phyloP scores from a whole-genome alignment of 352 stramenopile genomes.

The Globisporangium viniferum region DNA sequence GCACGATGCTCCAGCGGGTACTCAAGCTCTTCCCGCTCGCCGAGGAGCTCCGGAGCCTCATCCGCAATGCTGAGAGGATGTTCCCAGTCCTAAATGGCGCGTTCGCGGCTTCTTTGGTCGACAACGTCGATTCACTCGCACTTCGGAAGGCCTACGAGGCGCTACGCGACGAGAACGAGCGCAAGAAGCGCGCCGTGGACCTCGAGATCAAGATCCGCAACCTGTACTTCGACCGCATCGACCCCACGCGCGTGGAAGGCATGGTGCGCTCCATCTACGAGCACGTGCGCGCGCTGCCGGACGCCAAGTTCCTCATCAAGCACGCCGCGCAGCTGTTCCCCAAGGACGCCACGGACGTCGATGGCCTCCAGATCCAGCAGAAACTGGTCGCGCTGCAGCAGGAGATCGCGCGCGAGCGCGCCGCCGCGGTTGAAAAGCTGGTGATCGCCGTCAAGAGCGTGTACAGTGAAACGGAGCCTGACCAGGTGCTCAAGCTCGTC shows the following conservation, averaged over 20 bases:
- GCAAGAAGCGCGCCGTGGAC: slow-evolving; percentile 79
- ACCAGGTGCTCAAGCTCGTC: slow-evolving; percentile 55
- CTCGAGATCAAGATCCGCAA: slow-evolving; percentile 88
- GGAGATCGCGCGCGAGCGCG: slow-evolving; percentile 57
- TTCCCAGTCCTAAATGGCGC: slow-evolving; percentile 42
- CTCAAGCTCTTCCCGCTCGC: slow-evolving; percentile 59
- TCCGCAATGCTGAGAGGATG: slow-evolving; percentile 78
- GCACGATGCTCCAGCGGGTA: slow-evolving; percentile 42
- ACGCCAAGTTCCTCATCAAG: slow-evolving; percentile 83
- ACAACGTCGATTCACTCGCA: slow-evolving; percentile 24
- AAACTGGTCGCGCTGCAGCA: slow-evolving; percentile 64
- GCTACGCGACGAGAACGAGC: slow-evolving; percentile 45
- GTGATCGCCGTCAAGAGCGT: slow-evolving; percentile 46
- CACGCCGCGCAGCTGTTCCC: slow-evolving; percentile 74
- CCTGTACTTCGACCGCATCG: slow-evolving; percentile 89
- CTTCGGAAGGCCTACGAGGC: slow-evolving; percentile 39
- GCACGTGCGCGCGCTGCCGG: slow-evolving; percentile 59
- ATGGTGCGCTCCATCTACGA: slow-evolving; percentile 84
- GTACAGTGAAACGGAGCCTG: slow-evolving; percentile 80
- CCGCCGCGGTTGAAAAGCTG: slow-evolving; percentile 70
- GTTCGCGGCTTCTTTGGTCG: slow-evolving; percentile 31
- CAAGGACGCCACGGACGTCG: slow-evolving; percentile 51
- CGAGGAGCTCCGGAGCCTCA: slow-evolving; percentile 74
- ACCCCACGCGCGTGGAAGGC: slow-evolving; percentile 67
- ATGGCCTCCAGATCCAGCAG: slow-evolving; percentile 50